Evolutionary conservation across 768 basidiomycete genomes (phyloP).

Genomic region (Termitomyces sp.): DNA sequence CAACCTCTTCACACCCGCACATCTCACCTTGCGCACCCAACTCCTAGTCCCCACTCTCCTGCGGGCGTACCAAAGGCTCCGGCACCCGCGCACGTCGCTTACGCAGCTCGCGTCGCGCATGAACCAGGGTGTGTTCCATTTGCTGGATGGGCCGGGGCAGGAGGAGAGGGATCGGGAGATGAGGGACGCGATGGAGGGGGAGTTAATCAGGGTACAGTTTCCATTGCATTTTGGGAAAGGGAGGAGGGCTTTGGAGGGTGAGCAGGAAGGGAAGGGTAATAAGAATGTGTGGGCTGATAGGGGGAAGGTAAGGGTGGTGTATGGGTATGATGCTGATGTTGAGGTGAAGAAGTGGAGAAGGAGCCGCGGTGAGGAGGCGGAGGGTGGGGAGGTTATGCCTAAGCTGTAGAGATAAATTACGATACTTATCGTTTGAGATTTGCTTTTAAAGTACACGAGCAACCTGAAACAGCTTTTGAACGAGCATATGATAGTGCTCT

Average conservation of each 20-base stretch:
- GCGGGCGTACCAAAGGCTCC: slow-evolving; percentile 48
- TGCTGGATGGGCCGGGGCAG: slow-evolving; percentile 56
- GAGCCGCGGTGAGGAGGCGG: neutral
- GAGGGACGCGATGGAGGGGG: slow-evolving; percentile 41
- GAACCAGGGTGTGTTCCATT: slow-evolving; percentile 54
- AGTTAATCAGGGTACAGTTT: slow-evolving; percentile 25
- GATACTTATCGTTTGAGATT: too few species aligned
- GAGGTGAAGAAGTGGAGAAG: slow-evolving; percentile 48
- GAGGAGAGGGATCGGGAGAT: slow-evolving; percentile 47
- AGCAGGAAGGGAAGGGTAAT: slow-evolving; percentile 20
- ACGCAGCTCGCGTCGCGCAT: slow-evolving; percentile 47
- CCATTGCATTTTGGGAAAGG: too few species aligned
- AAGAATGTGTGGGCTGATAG: slow-evolving; percentile 58
- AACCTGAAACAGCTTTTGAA: neutral
- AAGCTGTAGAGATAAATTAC: neutral
- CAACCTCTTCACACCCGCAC: slow-evolving; percentile 52
- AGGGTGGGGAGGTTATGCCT: neutral
- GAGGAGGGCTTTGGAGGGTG: too few species aligned
- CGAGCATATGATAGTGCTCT: neutral
- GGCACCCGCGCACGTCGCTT: slow-evolving; percentile 43
- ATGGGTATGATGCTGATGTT: slow-evolving; percentile 53
- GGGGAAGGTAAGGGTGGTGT: slow-evolving; percentile 39
- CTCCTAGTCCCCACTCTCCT: slow-evolving; percentile 38
- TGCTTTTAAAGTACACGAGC: too few species aligned
- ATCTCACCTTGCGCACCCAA: slow-evolving; percentile 37